Conservation (phyloP, 768 basidiomycete species). For the Hygrocybe punicea region DNA sequence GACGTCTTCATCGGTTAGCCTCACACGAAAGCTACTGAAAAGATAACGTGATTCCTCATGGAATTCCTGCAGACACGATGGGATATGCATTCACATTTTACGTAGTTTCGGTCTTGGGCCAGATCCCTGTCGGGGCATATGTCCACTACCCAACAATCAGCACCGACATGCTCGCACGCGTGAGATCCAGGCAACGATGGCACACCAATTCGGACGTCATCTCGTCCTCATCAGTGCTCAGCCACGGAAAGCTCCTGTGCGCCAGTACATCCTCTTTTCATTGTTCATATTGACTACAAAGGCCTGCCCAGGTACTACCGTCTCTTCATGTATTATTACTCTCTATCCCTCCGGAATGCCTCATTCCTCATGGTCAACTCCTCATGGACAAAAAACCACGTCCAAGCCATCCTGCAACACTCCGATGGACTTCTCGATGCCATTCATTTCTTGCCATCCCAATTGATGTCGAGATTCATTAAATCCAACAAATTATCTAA, state of each 20-base stretch:
- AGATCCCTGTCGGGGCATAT: conserved; percentile 81
- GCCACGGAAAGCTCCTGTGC: conserved; percentile 61
- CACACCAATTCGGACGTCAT: conserved; percentile 62
- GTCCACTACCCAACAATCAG: conserved; percentile 97
- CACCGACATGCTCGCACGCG: conserved; percentile 86
- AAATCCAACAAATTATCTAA: conserved; percentile 23
- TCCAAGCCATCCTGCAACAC: conserved; percentile 66
- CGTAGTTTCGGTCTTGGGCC: conserved; percentile 58
- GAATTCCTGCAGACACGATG: conserved; percentile 75
- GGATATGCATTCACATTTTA: conserved; percentile 95
- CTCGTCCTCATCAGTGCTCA: conserved; percentile 53
- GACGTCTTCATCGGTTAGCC: conserved; percentile 84
- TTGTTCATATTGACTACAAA: neutral
- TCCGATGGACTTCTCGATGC: conserved; percentile 49
- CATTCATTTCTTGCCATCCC: conserved; percentile 45
- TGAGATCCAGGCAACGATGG: conserved; percentile 52
- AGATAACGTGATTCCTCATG: neutral
- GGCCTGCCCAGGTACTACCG: conserved; percentile 72
- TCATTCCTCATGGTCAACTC: conserved; percentile 91
- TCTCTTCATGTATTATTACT: conserved; percentile 80
- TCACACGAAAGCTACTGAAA: neutral
- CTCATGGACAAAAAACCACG: conserved; percentile 87
- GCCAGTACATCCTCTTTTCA: conserved; percentile 20
- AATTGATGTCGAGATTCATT: conserved; percentile 24
- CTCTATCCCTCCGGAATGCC: conserved; percentile 66